Percentiles rank a stretch among this genome's conserved stretches.
phyloP scores from a whole-genome alignment of 768 basidiomycete species.

The Leccinellum luteum region DNA sequence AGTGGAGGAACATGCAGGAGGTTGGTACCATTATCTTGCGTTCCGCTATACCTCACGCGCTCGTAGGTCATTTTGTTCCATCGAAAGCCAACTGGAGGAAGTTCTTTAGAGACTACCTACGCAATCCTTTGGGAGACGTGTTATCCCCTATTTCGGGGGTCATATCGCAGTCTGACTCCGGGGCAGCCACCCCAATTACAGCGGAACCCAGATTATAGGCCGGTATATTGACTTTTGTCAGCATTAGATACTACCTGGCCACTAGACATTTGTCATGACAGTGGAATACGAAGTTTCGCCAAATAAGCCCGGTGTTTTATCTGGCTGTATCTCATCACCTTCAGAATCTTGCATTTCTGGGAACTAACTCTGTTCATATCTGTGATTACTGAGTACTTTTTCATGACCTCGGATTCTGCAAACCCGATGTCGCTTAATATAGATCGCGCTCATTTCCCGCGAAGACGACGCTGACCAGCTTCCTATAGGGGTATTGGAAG shows the following conservation, averaged over 20 bases:
- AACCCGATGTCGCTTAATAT: background rate
- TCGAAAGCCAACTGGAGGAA: conserved; percentile 72
- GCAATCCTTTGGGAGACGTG: conserved; percentile 45
- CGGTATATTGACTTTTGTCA: background rate
- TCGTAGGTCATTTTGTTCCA: conserved; percentile 78
- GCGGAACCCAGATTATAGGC: conserved; percentile 7
- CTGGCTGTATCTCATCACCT: background rate
- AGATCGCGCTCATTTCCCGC: background rate
- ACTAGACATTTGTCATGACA: background rate
- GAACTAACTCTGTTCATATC: background rate
- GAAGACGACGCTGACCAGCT: background rate
- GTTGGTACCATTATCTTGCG: conserved; percentile 40
- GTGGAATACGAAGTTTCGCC: background rate
- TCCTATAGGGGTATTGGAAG: background rate
- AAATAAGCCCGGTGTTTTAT: background rate
- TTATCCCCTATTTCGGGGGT: conserved; percentile 41
- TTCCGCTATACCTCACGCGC: background rate
- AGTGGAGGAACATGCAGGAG: conserved; percentile 77
- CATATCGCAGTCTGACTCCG: conserved; percentile 42
- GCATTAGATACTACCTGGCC: conserved; percentile 7
- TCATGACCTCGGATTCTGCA: background rate
- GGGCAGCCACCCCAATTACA: conserved; percentile 43
- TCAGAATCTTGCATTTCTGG: background rate
- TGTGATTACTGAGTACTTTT: background rate
- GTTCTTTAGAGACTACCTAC: conserved; percentile 69